Evolutionary conservation across 2,329 filamentous ascomycete genomes (phyloP).

Genomic region (Colletotrichum chlorophyti): DNA sequence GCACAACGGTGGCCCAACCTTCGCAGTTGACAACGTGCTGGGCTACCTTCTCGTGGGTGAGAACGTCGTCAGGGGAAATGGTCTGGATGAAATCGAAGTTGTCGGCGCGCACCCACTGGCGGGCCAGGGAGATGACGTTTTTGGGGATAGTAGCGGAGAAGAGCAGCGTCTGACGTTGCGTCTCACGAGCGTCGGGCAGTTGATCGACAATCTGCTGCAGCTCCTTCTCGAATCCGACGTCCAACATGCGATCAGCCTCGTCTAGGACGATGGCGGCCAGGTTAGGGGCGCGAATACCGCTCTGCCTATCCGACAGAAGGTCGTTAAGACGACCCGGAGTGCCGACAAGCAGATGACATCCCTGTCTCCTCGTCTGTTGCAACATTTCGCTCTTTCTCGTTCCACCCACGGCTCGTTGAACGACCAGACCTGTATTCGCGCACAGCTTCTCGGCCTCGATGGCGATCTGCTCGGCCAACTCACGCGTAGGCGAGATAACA

Average conservation of each 20-base stretch:
- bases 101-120: slow-evolving; percentile 75
- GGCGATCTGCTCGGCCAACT: slow-evolving; percentile 82
- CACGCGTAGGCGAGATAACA: slow-evolving; percentile 80
- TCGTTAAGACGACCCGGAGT: slow-evolving; percentile 91
- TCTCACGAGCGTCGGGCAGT: slow-evolving; percentile 68
- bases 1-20: slow-evolving; percentile 78
- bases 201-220: slow-evolving; percentile 65
- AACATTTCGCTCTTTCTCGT: slow-evolving; percentile 79
- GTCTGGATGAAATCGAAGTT: slow-evolving; percentile 91
- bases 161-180: slow-evolving; percentile 87
- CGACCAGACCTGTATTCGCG: slow-evolving; percentile 67
- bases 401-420: slow-evolving; percentile 87
- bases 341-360: slow-evolving; percentile 88
- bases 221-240: slow-evolving; percentile 82
- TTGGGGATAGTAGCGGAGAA: slow-evolving; percentile 93
- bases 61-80: slow-evolving; percentile 80
- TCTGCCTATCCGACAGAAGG: slow-evolving; percentile 71
- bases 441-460: slow-evolving; percentile 77
- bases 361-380: slow-evolving; percentile 69
- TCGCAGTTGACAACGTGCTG: slow-evolving; percentile 75
- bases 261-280: slow-evolving; percentile 94
- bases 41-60: slow-evolving; percentile 84
- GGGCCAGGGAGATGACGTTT: slow-evolving; percentile 82
- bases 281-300: slow-evolving; percentile 74
- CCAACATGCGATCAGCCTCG: slow-evolving; percentile 97